phyloP scores from a whole-genome alignment of 345 rosid species.

The Physaria fendleri region DNA sequence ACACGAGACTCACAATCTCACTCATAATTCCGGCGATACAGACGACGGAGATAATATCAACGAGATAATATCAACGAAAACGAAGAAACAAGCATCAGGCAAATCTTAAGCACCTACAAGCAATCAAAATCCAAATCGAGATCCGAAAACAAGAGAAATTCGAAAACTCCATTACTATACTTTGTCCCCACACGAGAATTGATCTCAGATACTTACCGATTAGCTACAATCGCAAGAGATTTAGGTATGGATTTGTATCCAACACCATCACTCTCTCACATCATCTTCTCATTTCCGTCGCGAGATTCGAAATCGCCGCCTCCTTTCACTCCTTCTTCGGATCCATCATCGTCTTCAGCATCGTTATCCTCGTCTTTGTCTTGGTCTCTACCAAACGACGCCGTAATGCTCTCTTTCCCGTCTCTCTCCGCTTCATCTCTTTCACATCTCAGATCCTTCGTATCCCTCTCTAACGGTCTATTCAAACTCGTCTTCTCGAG shows the following conservation, averaged over 20 bases:
- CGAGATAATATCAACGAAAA: no score
- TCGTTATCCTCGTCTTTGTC: constrained; percentile 41
- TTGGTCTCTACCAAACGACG: constrained; percentile 44
- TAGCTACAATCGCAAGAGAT: constrained; percentile 58
- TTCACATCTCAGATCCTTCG: constrained; percentile 56
- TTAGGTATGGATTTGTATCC: constrained; percentile 72
- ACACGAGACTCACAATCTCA: constrained; percentile 37
- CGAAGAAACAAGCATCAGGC: constrained; percentile 26
- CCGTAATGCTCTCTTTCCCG: constrained; percentile 59
- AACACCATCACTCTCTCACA: constrained; percentile 68
- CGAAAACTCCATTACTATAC: constrained; percentile 45
- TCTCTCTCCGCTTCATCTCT: constrained; percentile 49
- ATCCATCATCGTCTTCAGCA: constrained; percentile 32
- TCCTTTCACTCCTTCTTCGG: constrained; percentile 16
- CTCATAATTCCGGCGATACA: constrained; percentile 23
- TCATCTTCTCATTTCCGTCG: constrained; percentile 57
- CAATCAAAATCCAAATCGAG: constrained; percentile 25
- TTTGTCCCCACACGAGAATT: constrained; percentile 52
- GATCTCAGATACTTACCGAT: constrained; percentile 46
- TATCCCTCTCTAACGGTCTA: constrained; percentile 54
- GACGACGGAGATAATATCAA: background rate
- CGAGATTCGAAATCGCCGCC: constrained; percentile 27
- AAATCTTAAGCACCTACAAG: constrained; percentile 20
- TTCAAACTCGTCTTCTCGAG: constrained; percentile 53
- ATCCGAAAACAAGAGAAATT: constrained; percentile 6